phyloP scores from a whole-genome alignment of 2,329 filamentous ascomycete genomes.

The Beauveria pseudobassiana region DNA sequence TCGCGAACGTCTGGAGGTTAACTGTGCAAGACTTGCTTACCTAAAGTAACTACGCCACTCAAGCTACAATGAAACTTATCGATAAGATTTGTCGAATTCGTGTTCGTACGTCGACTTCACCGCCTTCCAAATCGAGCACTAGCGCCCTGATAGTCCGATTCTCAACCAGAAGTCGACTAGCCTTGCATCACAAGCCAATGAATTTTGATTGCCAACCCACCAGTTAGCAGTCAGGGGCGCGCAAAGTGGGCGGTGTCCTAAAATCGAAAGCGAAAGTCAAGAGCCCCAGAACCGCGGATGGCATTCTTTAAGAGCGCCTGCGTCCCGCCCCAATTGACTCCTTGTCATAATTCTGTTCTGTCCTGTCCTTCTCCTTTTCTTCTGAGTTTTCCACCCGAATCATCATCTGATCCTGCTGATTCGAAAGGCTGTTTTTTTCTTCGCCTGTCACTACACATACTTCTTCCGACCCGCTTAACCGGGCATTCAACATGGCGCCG shows the following conservation, averaged over 20 bases:
- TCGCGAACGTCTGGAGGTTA: neutral
- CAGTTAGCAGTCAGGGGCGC: constrained; percentile 6
- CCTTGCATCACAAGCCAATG: constrained; percentile 1
- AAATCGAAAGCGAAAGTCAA: constrained; percentile 1
- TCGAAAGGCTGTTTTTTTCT: neutral
- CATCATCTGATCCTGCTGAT: neutral
- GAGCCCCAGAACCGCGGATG: neutral
- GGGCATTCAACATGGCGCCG: constrained; percentile 36
- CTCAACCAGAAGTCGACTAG: neutral
- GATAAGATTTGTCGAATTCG: constrained; percentile 14
- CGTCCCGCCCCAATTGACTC: constrained; percentile 7
- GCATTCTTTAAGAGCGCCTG: constrained; percentile 7
- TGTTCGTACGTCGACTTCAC: constrained; percentile 14
- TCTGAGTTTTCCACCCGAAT: neutral
- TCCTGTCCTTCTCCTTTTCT: neutral
- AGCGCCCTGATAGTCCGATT: neutral
- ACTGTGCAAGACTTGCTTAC: constrained; percentile 3
- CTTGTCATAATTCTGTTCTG: neutral
- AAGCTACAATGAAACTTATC: neutral
- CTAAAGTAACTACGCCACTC: neutral
- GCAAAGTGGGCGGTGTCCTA: constrained; percentile 6
- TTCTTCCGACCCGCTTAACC: constrained; percentile 8
- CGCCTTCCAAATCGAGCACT: constrained; percentile 8
- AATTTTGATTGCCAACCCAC: constrained; percentile 11
- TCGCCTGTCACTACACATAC: neutral